A percentile compares a stretch with the other conserved stretches of the same genome.
These are phyloP conservation scores for Nymphaea thermarum DNA, from an alignment of 164 flowering plant genomes.

Conservation along the genomic window DNA sequence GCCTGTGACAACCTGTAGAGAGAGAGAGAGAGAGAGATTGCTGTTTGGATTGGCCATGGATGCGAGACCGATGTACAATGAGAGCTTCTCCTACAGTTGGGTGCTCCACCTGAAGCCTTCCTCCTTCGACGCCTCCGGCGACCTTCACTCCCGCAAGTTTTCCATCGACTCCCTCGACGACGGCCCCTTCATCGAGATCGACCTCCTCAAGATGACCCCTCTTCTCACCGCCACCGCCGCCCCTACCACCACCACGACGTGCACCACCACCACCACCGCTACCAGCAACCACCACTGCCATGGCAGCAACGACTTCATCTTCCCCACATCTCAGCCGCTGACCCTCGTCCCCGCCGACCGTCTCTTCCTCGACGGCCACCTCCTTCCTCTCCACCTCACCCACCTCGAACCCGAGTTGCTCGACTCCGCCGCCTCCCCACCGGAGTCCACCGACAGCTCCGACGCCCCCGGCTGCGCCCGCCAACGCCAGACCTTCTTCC, in stretches of 20 bases:
- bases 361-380: slow-evolving; percentile 34
- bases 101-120: slow-evolving; percentile 38
- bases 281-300: neutral
- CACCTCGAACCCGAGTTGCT: slow-evolving; percentile 5
- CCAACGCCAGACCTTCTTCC: neutral
- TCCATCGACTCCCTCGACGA: slow-evolving; percentile 1
- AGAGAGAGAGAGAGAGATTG: too few relatives aligned
- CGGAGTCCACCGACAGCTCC: slow-evolving; percentile 5
- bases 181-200: slow-evolving; percentile 61
- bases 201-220: slow-evolving; percentile 34
- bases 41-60: slow-evolving; percentile 2
- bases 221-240: slow-evolving; percentile 8
- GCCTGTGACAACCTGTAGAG: too few relatives aligned
- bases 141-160: slow-evolving; percentile 8
- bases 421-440: neutral
- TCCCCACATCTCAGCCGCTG: slow-evolving; percentile 14
- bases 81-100: slow-evolving; percentile 91
- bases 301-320: slow-evolving; percentile 14
- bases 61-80: slow-evolving; percentile 70
- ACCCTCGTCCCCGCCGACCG: slow-evolving; percentile 39
- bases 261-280: slow-evolving; percentile 6
- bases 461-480: neutral
- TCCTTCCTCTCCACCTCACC: slow-evolving; percentile 20
- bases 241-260: neutral
- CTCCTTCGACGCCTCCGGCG: slow-evolving; percentile 33